Percentiles rank a stretch among this genome's conserved stretches.
These are phyloP conservation scores for Arctium lappa DNA, from an alignment of 129 eudicot species.

Conservation along the genomic window DNA sequence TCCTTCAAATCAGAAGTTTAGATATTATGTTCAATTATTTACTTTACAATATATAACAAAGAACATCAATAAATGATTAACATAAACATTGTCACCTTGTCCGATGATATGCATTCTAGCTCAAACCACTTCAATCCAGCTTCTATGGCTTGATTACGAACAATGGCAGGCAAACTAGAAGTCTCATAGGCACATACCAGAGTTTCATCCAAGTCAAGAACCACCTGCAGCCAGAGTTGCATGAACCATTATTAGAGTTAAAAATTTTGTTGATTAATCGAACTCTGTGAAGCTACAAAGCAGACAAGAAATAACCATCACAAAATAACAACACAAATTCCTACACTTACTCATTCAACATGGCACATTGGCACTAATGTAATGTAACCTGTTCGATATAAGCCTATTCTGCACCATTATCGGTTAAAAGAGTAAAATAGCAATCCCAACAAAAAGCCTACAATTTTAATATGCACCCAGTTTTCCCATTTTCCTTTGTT, in stretches of 20 bases:
- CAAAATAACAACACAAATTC: neutral
- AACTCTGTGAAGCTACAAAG: neutral
- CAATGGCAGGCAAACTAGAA: constrained; percentile 75
- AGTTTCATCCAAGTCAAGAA: constrained; percentile 98
- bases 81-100: constrained; percentile 50
- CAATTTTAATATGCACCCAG: too few relatives aligned
- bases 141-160: constrained; percentile 85
- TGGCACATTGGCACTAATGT: too few relatives aligned
- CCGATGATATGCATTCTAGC: constrained; percentile 88
- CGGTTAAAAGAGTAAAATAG: too few relatives aligned
- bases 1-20: constrained; percentile 54
- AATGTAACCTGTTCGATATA: too few relatives aligned
- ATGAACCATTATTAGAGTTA: neutral
- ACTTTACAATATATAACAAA: neutral
- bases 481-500: too few relatives aligned
- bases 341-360: neutral
- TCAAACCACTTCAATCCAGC: constrained; percentile 98
- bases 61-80: neutral
- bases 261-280: neutral
- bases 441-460: neutral
- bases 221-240: constrained; percentile 63
- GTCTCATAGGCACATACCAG: constrained; percentile 94
- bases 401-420: too few relatives aligned
- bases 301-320: neutral
- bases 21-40: constrained; percentile 1